Evolutionary conservation across 1,139 yeast species (phyloP).

Genomic region (Williopsis jadinii): DNA sequence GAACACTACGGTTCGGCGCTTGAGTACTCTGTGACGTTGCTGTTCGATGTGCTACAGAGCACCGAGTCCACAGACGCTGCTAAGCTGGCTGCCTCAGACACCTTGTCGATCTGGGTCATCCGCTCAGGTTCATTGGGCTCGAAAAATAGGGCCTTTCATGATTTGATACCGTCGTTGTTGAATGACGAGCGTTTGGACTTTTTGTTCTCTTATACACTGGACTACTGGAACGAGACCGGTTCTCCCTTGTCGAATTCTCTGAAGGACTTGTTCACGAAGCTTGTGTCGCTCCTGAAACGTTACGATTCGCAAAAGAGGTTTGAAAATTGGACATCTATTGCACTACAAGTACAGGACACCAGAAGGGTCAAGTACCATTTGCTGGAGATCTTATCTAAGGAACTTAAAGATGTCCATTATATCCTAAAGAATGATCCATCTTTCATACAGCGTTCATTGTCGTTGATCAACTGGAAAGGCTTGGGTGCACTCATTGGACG

Average conservation of each 20-base stretch:
- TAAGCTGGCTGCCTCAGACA: constrained; percentile 47
- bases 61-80: constrained; percentile 12
- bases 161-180: constrained; percentile 7
- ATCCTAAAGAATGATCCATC: constrained; percentile 37
- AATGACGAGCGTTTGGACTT: constrained; percentile 26
- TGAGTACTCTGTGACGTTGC: constrained; percentile 9
- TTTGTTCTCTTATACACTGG: constrained; percentile 51
- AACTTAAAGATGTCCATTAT: constrained; percentile 31
- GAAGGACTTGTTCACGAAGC: constrained; percentile 48
- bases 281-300: constrained; percentile 34
- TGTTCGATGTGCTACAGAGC: constrained; percentile 9
- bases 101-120: constrained; percentile 57
- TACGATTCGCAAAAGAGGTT: constrained; percentile 26
- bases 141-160: constrained; percentile 17
- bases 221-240: constrained; percentile 65
- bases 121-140: constrained; percentile 36
- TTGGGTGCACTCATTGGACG: constrained; percentile 66
- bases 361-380: constrained; percentile 55
- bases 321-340: constrained; percentile 37
- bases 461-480: constrained; percentile 47
- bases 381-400: constrained; percentile 47
- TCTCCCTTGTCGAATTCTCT: constrained; percentile 66
- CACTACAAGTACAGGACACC: constrained; percentile 38
- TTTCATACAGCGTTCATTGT: constrained; percentile 40
- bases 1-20: constrained; percentile 10